Base-by-base conservation (phyloP, 805 yeast genomes). In the Kodamaea nitidulidarum region DNA sequence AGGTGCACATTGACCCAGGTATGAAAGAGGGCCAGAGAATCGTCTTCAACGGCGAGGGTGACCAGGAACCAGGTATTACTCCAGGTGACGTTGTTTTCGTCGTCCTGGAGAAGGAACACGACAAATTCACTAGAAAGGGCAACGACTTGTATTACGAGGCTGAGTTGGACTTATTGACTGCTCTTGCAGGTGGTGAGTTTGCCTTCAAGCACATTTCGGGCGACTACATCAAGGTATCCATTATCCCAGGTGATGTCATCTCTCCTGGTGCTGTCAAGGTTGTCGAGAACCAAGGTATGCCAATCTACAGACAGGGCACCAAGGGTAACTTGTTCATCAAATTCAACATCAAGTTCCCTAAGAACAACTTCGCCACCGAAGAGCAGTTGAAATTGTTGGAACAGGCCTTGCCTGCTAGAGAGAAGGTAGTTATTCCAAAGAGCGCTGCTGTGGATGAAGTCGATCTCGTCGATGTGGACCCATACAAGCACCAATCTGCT, bases 11-110 rank as follows among this genome's bases (percentile, higher is more conserved):
- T 58, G 95, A 88, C 61, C 93, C 95, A 55, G 99, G 99, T 71
- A 91, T 91, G 97, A 81, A 74, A 58, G 84, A 88, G 57, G 96
- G 96, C 44, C 95, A 91, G 71, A 81, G 80, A 67, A 77, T 93
- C 52, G 86, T 80, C 5, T 93, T 91, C 72, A 74, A 80, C 52
- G 98, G 97, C 50, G 97, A 91, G 71, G 97, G 97, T 57, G 98
- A 93, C 67, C 96, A 91, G 67, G 93, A 84, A 49, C 98, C 98
- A 45, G 88, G 84, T 62, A 76, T 87, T 43, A 80, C 88, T 44
- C 95, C 98, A 21, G 99, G 99, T 63, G 98, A 93, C 64, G 98
- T 93, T 48, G 75, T 93, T 45, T 88, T 93, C 50, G 84, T 88
- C 28, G 78, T 93, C 49, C 91, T 86, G 47, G 96, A 91, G 73